These are phyloP conservation scores for Boletus rubropictus DNA, from an alignment of 768 basidiomycete species.

Conservation along the genomic window DNA sequence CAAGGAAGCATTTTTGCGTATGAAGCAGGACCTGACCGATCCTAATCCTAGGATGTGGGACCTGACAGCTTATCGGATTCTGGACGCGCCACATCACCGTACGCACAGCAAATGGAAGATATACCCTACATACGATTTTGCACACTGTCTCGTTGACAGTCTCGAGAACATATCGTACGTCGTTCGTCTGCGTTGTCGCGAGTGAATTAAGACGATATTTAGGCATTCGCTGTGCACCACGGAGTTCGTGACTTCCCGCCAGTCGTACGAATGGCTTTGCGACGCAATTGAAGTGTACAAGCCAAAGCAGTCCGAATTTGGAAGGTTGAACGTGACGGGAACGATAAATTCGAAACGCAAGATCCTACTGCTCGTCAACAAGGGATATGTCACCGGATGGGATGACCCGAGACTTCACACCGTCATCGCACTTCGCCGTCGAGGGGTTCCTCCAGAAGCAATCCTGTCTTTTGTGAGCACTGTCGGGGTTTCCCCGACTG, in stretches of 20 bases:
- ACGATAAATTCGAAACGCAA: slow-evolving; percentile 97
- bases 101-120: slow-evolving; percentile 93
- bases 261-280: slow-evolving; percentile 99
- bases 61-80: slow-evolving; percentile 90
- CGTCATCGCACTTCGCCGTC: slow-evolving; percentile 88
- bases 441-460: slow-evolving; percentile 95
- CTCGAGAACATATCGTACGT: slow-evolving; percentile 98
- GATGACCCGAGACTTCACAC: slow-evolving; percentile 98
- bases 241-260: slow-evolving; percentile 92
- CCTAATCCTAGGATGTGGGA: slow-evolving; percentile 99
- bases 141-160: slow-evolving; percentile 96
- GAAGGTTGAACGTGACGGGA: slow-evolving; percentile 86
- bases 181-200: not conserved
- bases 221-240: slow-evolving; percentile 97
- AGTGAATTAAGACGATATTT: not conserved
- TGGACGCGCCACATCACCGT: slow-evolving; percentile 87
- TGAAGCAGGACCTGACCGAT: slow-evolving; percentile 93
- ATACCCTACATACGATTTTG: slow-evolving; percentile 98
- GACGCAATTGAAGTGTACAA: slow-evolving; percentile 97
- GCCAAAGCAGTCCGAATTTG: slow-evolving; percentile 94
- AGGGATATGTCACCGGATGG: slow-evolving; percentile 85
- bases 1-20: slow-evolving; percentile 88
- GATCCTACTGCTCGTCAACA: slow-evolving; percentile 80
- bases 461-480: slow-evolving; percentile 88
- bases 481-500: slow-evolving; percentile 86